Evolutionary conservation across 768 basidiomycete genomes (phyloP), one percentile per base, ranked within the genome.

Genomic region (Sarcomyxa edulis): DNA sequence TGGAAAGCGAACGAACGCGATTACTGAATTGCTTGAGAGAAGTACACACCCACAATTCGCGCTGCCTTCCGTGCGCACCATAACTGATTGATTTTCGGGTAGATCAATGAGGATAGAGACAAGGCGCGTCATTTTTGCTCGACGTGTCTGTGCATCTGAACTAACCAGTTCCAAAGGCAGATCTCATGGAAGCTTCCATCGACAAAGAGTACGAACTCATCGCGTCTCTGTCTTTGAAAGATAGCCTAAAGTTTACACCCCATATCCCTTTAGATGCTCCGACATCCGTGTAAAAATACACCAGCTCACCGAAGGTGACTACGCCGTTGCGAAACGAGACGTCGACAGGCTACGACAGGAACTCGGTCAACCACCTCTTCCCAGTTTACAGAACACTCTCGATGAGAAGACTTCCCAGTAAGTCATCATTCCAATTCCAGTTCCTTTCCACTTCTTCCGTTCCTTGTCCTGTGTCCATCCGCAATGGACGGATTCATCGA

Each of bases 51-150:
- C 39, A 29, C 30, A 31, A 20, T 28, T 11, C 25, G 18, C 7
- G 19, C 5, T 22, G n/a, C 42, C 15, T 6, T 42, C 22, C 33
- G 24, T 39, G 22, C 16, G 30, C 31, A 14, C 34, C 37, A 21
- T 19, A 48, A 31, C 38, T 37, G 29, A 3, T 14, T 23, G 44
- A 20, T 40, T 46, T 23, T 33, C 19, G 5, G 30, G 27, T 49
- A 88, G 82, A 71, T 89, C 14, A 89, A 89, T 52, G 83, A 84
- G 53, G 86, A 90, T 57, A 73, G 85, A 10, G 86, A 89, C 64
- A 84, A 84, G 70, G 71, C 62, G 48, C 43, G 53, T 41, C 20
- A 21, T 30, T 19, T 26, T 28, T n/a, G 10, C 34, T n/a, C 11
- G 9, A 11, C 11, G 24, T 7, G n/a, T 7, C 22, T 30, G 35